Conservation (phyloP, 495 filamentous ascomycete species). For the Aspergillus egyptiacus region DNA sequence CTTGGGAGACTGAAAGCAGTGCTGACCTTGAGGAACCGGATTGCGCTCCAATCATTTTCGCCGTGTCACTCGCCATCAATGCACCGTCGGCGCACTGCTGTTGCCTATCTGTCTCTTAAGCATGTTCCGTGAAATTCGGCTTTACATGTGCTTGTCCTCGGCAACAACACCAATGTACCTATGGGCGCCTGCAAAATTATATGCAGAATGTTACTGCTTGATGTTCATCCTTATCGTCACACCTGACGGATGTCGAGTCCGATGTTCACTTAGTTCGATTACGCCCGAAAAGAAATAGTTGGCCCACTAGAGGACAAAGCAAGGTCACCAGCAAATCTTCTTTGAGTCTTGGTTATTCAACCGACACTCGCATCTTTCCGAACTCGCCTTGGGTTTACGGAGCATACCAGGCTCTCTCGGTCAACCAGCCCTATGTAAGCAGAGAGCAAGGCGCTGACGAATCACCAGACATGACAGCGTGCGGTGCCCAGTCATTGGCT, state of each 20-base stretch:
- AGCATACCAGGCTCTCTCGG: not conserved
- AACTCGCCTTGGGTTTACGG: not conserved
- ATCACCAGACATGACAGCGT: not conserved
- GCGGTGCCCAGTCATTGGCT: not conserved
- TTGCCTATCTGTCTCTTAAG: not conserved
- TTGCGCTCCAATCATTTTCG: not conserved
- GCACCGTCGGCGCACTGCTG: not conserved
- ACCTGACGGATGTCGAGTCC: not conserved
- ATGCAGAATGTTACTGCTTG: not conserved
- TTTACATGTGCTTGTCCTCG: not conserved
- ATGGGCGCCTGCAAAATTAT: not conserved
- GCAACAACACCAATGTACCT: not conserved
- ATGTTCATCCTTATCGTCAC: not conserved
- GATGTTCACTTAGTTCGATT: not conserved
- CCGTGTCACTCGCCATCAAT: not conserved
- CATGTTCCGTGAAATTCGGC: not conserved
- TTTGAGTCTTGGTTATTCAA: not conserved
- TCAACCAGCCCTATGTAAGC: not conserved
- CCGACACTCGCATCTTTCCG: not conserved
- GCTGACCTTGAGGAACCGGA: not conserved
- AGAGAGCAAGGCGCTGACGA: not conserved
- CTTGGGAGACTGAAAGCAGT: not conserved
- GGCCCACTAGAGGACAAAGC: too few species aligned
- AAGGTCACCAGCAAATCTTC: not conserved
- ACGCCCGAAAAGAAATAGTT: not conserved